Base-by-base conservation (phyloP, 768 basidiomycete species). In the Lanmaoa rubissima region DNA sequence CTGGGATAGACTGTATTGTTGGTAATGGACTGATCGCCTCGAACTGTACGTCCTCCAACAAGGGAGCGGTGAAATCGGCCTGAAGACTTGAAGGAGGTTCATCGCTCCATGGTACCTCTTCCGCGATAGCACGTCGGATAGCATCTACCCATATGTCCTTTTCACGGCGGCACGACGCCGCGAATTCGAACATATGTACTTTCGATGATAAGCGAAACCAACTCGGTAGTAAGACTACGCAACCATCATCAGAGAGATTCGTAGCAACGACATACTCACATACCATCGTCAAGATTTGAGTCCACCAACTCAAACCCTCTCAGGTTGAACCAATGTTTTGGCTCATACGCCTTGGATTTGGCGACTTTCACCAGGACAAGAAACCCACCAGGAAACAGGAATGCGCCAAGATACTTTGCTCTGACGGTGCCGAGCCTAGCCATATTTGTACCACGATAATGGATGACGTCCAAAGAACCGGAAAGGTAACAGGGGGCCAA, bases 391-490 rank as follows among this genome's bases (percentile, higher is more conserved):
- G 80, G 74, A 65, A 94, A 99, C 43, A 99, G 75, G 72, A 99
- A 96, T 17, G 88, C 90, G 32, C 91, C 94, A 26, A 92, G 79
- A 70, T 97, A 98, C 72, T 91, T 92, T 58, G 89, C 87, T 69
- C 81, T 85, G 63, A 89, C 78, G 34, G 80, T 83, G 48, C 79
- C 75, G 6, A 69, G 73, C 62, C 66, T 78, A 41, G 70, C 76
- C 52, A 74, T 62, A 36, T 78, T 77, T 44, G 74, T 62, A n/a
- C 76, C 71, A 43, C 79, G 79, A 58, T 85, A 82, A 65, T 90
- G 86, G 61, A 98, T 83, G 52, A 95, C 90, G 67, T 98, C 95
- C 57, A 98, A 73, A 2, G 93, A 86, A 11, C 95, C 95, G 2
- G 88, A 86, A 54, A 98, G 81, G 26, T 85, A 69, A 65, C 91